phyloP scores from a whole-genome alignment of 129 eudicot species.

The Ambrosia trifida region DNA sequence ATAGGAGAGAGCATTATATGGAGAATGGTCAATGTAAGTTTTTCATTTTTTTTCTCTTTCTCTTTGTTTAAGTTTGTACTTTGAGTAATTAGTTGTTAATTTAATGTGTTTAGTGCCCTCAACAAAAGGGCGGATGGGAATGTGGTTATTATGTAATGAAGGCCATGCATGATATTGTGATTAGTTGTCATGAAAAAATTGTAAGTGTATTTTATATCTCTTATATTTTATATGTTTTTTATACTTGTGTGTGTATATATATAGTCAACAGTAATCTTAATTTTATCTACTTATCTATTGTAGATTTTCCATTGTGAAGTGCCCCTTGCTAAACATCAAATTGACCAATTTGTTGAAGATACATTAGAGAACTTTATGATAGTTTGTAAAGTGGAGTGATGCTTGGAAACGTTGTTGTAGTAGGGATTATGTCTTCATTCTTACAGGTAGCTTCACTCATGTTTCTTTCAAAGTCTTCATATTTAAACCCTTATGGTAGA shows the following conservation, averaged over 20 bases:
- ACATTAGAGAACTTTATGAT: too few relatives aligned
- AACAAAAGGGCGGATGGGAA: not conserved
- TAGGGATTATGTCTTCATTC: conserved; percentile 83
- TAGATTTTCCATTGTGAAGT: not conserved
- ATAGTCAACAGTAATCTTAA: not conserved
- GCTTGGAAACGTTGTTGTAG: conserved; percentile 91
- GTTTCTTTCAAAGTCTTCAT: not conserved
- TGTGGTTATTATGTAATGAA: conserved; percentile 4
- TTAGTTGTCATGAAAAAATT: not conserved
- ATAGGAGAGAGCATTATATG: not conserved
- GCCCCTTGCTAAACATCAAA: too few relatives aligned
- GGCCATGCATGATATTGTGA: not conserved
- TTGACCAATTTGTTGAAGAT: too few relatives aligned
- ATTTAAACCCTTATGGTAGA: not conserved
- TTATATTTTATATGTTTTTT: not conserved
- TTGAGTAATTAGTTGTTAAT: not conserved
- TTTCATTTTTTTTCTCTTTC: not conserved
- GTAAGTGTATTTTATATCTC: not conserved
- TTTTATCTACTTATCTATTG: not conserved
- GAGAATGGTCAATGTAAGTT: not conserved
- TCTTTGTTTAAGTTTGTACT: not conserved
- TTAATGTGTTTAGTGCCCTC: not conserved
- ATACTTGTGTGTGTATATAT: not conserved
- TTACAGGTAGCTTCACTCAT: conserved; percentile 57
- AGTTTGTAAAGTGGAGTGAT: conserved; percentile 53